Evolutionary conservation across 2,329 filamentous ascomycete genomes (phyloP), one percentile per base, ranked within the genome.

Genomic region (Botryotinia convoluta): DNA sequence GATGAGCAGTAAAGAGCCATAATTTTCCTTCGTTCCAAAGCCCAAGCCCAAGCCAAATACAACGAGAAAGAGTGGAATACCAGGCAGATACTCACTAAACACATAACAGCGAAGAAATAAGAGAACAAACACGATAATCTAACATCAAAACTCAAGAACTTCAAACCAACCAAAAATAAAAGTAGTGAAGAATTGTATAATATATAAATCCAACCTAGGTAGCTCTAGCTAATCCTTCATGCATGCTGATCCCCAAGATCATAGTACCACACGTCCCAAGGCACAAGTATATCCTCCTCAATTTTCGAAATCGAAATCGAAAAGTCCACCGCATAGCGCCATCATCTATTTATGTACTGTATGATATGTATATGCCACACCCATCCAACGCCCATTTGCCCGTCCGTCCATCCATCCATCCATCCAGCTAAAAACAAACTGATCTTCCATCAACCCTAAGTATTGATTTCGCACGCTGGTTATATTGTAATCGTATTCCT

Each of bases 361-460:
- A 29, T 54, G 35, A 48, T 35, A 51, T 51, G 32, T 37, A 67
- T 39, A 67, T 67, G 44, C 63, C 4, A 54, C 12, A 22, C 64
- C 44, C 44, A n/a, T 67, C 29, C 29, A 68, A 42, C 61, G 61
- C 61, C 59, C 16, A 32, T 44, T 44, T 42, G 39, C 37, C 64
- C 6, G 4, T 29, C 44, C 10, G 8, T 22, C 63, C 63, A n/a
- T n/a, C 44, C 63, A 67, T n/a, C 45, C 45, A 26, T 26, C 45
- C 48, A 45, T 45, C 44, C 45, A 54, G 64, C 64, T 51, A 67
- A 67, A 67, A 67, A 32, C 32, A 67, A 67, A 67, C 12, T 29
- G 14, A 32, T 54, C 35, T 29, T 20, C 26, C 4, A 29, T 6
- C 45, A 54, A 29, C 14, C n/a, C 6, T 1, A n/a, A 16, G n/a